Evolutionary conservation across 1,284 basidiomycete species (phyloP), one percentile per base, ranked within the genome.

Genomic region (Cutaneotrichosporon cavernicola): DNA sequence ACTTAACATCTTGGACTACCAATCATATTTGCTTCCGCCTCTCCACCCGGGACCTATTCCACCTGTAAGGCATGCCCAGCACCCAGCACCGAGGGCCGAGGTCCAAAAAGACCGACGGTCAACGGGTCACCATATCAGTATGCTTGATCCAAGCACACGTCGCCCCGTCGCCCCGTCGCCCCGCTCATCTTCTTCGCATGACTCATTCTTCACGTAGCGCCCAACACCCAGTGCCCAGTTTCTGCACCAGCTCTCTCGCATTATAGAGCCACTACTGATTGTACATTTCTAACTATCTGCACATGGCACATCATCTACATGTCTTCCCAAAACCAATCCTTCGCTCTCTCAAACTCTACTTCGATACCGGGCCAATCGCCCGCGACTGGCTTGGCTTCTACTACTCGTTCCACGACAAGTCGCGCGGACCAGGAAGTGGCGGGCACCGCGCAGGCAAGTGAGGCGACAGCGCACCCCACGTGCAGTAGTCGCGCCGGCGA

Each of bases 401-500:
- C 43, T 46, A 46, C 31, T 18, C 8, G 31, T 49, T 30, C 57
- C 57, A 58, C 22, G 26, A 30, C 32, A 46, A 14, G 14, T 58
- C n/a, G 30, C 18, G 18, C 4, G 70, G 57, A 5, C 67, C 69
- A 7, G 72, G 71, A 14, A 75, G 56, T 2, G 63, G 10, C 2
- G 71, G 72, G 62, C 73, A 75, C 18, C 71, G 62, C 10, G 58
- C 69, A 0, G 73, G 72, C 30, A 65, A 18, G 38, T 65, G 49
- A 2, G 21, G 56, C n/a, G 49, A 51, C 30, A 75, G 50, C 40
- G 67, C 73, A 2, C 65, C 62, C 73, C 73, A 75, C n/a, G 73
- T 73, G 62, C 73, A 75, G 36, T 67, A 70, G 69, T 75, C 73
- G 8, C 71, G 55, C 51, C 64, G 34, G 26, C 71, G 56, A 13